Evolutionary conservation across 768 basidiomycete species (phyloP).

Genomic region (Wakefieldia striispora): DNA sequence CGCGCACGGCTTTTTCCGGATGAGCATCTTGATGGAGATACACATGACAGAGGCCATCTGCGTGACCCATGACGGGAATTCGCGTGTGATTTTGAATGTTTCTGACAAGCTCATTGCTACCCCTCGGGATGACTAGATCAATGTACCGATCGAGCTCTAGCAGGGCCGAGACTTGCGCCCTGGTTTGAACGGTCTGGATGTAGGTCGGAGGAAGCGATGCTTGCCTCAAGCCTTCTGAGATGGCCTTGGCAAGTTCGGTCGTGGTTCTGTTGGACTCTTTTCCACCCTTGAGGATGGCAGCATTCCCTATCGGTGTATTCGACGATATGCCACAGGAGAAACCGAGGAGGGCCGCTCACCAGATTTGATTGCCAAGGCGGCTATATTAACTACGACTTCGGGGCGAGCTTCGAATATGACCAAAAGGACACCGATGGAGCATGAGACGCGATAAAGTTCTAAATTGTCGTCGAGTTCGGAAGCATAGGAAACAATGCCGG

Average conservation of each 20-base stretch:
- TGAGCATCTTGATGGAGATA: conserved; percentile 86
- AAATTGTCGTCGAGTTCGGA: conserved; percentile 83
- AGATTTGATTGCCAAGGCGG: conserved; percentile 93
- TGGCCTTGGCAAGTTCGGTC: conserved; percentile 71
- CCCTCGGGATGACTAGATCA: conserved; percentile 94
- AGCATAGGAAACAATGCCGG: conserved; percentile 83
- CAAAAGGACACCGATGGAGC: conserved; percentile 93
- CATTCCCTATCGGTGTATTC: conserved; percentile 63
- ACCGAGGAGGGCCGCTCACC: conserved; percentile 46
- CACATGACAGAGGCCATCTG: conserved; percentile 91
- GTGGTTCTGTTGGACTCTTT: conserved; percentile 90
- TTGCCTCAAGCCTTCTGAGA: conserved; percentile 69
- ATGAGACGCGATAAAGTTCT: conserved; percentile 90
- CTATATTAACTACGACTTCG: conserved; percentile 97
- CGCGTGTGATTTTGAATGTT: conserved; percentile 87
- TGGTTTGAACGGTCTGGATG: conserved; percentile 89
- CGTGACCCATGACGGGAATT: conserved; percentile 99
- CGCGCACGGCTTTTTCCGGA: conserved; percentile 71
- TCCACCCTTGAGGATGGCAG: conserved; percentile 95
- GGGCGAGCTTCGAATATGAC: conserved; percentile 98
- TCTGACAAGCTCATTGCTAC: conserved; percentile 86
- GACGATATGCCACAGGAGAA: neutral
- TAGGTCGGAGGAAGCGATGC: conserved; percentile 76
- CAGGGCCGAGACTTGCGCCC: conserved; percentile 86
- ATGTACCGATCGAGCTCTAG: conserved; percentile 89